Evolutionary conservation across 805 yeast genomes (phyloP).

Genomic region (Candida palmyrensis): DNA sequence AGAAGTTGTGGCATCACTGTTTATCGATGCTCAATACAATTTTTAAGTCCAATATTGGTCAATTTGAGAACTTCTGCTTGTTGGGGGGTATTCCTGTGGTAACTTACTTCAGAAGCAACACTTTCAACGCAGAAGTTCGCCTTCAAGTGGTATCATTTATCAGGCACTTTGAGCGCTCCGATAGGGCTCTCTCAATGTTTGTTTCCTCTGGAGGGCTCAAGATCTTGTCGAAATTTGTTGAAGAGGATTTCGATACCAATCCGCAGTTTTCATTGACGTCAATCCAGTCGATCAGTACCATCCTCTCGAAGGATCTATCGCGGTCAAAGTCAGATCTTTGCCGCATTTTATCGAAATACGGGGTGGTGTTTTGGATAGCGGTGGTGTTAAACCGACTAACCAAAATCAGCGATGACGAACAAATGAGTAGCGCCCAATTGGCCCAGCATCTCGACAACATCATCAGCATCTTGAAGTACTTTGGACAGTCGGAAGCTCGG

Average conservation of each 20-base stretch:
- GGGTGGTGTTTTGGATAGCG: conserved; percentile 40
- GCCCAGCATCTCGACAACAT: conserved; percentile 19
- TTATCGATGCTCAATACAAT: conserved; percentile 30
- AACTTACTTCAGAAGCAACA: conserved; percentile 29
- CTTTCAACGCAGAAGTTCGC: conserved; percentile 26
- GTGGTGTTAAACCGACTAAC: conserved; percentile 30
- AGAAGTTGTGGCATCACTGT: conserved; percentile 33
- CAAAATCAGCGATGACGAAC: conserved; percentile 4
- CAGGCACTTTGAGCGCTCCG: conserved; percentile 26
- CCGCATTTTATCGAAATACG: conserved; percentile 36
- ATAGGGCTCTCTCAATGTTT: conserved; percentile 32
- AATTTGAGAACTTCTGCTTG: conserved; percentile 37
- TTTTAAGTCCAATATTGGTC: conserved; percentile 23
- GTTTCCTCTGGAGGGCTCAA: conserved; percentile 43
- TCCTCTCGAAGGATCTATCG: conserved; percentile 30
- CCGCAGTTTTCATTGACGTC: conserved; percentile 35
- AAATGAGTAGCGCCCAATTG: conserved; percentile 1
- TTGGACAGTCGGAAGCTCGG: conserved; percentile 43
- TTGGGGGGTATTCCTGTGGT: conserved; percentile 40
- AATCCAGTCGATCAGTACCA: conserved; percentile 29
- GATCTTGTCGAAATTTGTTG: conserved; percentile 39
- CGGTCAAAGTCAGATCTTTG: conserved; percentile 39
- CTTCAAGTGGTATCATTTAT: conserved; percentile 34
- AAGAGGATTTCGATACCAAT: conserved; percentile 37
- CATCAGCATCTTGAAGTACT: conserved; percentile 33